A percentile compares a stretch with the other conserved stretches of the same genome.
These are phyloP conservation scores for Yamadazyma taylorii DNA, from an alignment of 1,139 yeast genomes.

Conservation along the genomic window DNA sequence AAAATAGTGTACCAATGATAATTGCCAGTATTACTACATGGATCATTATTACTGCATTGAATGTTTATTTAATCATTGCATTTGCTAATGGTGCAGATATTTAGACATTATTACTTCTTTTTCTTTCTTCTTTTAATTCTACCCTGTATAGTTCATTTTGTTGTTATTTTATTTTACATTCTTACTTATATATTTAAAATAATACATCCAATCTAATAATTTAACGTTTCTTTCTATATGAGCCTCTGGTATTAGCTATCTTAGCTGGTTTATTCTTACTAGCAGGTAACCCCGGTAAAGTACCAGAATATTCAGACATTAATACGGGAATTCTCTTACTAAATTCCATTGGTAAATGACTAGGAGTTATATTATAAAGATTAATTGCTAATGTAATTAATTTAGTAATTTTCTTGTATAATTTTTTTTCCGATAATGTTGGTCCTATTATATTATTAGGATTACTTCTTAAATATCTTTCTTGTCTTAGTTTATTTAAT, in stretches of 20 bases:
- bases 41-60: conserved; percentile 68
- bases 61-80: conserved; percentile 67
- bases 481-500: conserved; percentile 63
- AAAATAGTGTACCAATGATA: conserved; percentile 62
- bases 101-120: no score
- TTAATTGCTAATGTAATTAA: conserved; percentile 33
- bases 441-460: conserved; percentile 31
- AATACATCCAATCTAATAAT: neutral
- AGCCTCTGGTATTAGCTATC: conserved; percentile 43
- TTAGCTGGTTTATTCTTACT: conserved; percentile 27
- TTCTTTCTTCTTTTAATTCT: neutral
- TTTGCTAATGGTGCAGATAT: conserved; percentile 73
- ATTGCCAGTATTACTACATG: conserved; percentile 62
- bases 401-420: conserved; percentile 45
- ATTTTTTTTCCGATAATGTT: conserved; percentile 26
- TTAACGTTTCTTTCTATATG: conserved; percentile 36
- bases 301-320: conserved; percentile 73
- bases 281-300: conserved; percentile 63
- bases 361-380: conserved; percentile 27
- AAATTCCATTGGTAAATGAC: conserved; percentile 32
- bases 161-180: no score
- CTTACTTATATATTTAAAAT: conserved; percentile 6
- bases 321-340: conserved; percentile 63
- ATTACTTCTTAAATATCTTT: conserved; percentile 44
- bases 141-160: conserved; percentile 1